These are phyloP conservation scores for Camellia lanceoleosa DNA, from an alignment of 148 eudicot genomes.

Conservation along the genomic window DNA sequence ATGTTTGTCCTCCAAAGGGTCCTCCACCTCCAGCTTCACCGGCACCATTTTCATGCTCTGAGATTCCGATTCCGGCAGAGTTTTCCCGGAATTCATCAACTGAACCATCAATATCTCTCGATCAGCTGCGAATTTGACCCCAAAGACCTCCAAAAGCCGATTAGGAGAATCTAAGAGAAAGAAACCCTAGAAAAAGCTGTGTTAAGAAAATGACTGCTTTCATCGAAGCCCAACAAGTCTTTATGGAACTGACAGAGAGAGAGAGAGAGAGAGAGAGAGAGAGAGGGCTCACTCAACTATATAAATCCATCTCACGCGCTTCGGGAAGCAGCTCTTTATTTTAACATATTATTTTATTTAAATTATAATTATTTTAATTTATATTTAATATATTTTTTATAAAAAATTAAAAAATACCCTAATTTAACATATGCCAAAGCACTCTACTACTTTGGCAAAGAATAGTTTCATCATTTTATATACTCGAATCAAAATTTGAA, in stretches of 20 bases:
- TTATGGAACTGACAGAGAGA: too few species aligned
- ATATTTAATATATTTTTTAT: too few species aligned
- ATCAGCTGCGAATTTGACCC: not conserved
- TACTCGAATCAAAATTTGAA: too few species aligned
- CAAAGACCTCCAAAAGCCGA: not conserved
- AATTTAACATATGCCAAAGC: too few species aligned
- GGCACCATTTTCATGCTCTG: conserved; percentile 19
- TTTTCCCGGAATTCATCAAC: conserved; percentile 26
- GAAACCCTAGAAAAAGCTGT: not conserved
- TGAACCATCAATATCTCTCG: conserved; percentile 33
- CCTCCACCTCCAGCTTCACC: conserved; percentile 46
- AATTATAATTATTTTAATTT: too few species aligned
- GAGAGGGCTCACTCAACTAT: too few species aligned
- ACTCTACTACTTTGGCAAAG: too few species aligned
- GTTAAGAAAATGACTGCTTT: conserved; percentile 5
- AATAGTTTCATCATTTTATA: too few species aligned
- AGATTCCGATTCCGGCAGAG: conserved; percentile 21
- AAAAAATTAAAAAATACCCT: too few species aligned
- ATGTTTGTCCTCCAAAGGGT: conserved; percentile 28
- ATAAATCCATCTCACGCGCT: conserved; percentile 9
- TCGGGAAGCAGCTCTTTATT: too few species aligned
- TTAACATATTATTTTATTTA: too few species aligned
- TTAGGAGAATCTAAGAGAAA: conserved; percentile 10
- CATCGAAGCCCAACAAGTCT: not conserved
- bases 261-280: too few species aligned